Evolutionary conservation across 352 stramenopile species (phyloP).

Genomic region (Phytophthora tubulina): DNA sequence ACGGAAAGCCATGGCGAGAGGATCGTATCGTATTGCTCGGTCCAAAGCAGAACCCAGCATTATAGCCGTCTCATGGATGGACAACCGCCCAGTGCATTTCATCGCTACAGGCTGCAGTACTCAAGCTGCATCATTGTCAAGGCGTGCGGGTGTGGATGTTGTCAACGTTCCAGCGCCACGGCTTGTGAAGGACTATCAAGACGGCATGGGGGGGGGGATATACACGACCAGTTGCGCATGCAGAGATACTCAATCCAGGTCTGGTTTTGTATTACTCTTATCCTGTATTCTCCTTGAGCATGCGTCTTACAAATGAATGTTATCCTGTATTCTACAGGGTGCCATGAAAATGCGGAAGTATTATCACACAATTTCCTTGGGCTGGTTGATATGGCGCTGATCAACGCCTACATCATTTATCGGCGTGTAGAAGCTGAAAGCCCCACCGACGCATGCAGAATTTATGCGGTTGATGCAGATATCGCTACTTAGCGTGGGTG

Average conservation of each 20-base stretch:
- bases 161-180: constrained; percentile 5
- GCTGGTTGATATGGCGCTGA: constrained; percentile 8
- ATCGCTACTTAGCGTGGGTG: background rate
- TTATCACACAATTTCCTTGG: constrained; percentile 15
- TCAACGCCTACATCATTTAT: constrained; percentile 16
- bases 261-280: background rate
- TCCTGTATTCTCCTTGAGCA: constrained; percentile 12
- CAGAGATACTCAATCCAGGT: background rate
- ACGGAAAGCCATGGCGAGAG: background rate
- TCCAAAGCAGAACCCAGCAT: constrained; percentile 10
- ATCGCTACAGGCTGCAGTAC: background rate
- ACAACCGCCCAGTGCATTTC: constrained; percentile 8
- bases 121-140: background rate
- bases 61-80: constrained; percentile 14
- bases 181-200: constrained; percentile 24
- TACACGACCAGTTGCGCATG: background rate
- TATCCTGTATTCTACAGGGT: constrained; percentile 13
- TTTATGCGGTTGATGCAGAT: background rate
- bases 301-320: too few relatives aligned
- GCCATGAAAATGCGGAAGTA: constrained; percentile 23
- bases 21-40: background rate
- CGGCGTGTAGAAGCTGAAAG: constrained; percentile 9
- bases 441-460: constrained; percentile 2
- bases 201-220: constrained; percentile 8
- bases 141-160: background rate